A percentile compares a stretch with the other conserved stretches of the same genome.
Conservation (phyloP, 2,329 filamentous ascomycete species). For the Rachicladosporium sp. region DNA sequence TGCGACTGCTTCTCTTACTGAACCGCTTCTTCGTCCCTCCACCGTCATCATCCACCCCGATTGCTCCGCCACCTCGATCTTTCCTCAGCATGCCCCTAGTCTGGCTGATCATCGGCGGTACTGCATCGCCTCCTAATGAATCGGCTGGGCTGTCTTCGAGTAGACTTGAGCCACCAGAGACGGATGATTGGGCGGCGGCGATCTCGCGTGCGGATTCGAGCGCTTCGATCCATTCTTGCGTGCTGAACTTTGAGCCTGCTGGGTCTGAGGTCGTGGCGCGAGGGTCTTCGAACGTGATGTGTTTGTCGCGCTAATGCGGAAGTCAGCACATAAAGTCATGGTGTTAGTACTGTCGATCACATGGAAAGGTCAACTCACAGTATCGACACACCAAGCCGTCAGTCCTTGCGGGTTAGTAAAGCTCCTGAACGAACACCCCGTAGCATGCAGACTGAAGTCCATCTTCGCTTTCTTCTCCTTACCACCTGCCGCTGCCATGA, state of each 20-base stretch:
- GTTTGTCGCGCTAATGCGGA: constrained; percentile 61
- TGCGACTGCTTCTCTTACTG: constrained; percentile 88
- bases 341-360: background rate
- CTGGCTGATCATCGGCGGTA: constrained; percentile 19
- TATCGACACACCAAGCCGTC: constrained; percentile 82
- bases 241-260: constrained; percentile 53
- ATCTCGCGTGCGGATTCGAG: constrained; percentile 78
- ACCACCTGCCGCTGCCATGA: constrained; percentile 71
- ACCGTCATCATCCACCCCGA: constrained; percentile 36
- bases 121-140: constrained; percentile 49
- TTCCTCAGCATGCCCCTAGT: constrained; percentile 6
- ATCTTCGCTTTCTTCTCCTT: constrained; percentile 93
- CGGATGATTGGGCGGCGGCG: constrained; percentile 57
- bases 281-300: constrained; percentile 87
- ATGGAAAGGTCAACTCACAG: constrained; percentile 49
- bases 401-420: constrained; percentile 79
- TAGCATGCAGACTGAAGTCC: constrained; percentile 70
- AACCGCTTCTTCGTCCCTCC: constrained; percentile 49
- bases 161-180: constrained; percentile 41
- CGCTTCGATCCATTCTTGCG: constrained; percentile 85
- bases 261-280: constrained; percentile 56
- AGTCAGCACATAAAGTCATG: background rate
- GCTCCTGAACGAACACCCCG: constrained; percentile 66
- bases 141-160: constrained; percentile 58
- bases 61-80: constrained; percentile 19